A percentile compares a stretch with the other conserved stretches of the same genome.
phyloP scores from a whole-genome alignment of 2,329 filamentous ascomycete genomes.

The Diaporthe citriasiana region DNA sequence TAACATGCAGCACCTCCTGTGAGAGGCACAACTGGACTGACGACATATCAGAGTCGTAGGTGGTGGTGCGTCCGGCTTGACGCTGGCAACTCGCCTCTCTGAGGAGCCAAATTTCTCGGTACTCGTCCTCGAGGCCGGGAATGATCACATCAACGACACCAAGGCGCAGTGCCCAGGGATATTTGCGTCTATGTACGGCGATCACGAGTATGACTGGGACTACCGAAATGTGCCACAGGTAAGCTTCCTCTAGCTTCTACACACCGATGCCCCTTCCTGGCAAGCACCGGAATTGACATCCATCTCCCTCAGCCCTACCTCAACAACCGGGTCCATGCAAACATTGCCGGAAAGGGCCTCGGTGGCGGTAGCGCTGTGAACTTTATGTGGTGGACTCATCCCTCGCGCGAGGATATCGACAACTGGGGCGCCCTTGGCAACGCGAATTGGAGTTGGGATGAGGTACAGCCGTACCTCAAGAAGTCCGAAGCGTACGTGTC shows the following conservation, averaged over 20 bases:
- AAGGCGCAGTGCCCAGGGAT: constrained; percentile 16
- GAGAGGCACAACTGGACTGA: neutral
- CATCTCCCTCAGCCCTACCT: constrained; percentile 1
- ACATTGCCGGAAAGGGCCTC: constrained; percentile 2
- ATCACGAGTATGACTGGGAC: constrained; percentile 23
- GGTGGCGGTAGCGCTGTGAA: constrained; percentile 15
- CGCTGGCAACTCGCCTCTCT: constrained; percentile 37
- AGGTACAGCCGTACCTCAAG: constrained; percentile 10
- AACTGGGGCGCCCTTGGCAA: neutral
- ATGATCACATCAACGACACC: constrained; percentile 21
- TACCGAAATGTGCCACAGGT: constrained; percentile 3
- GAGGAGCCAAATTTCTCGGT: constrained; percentile 20
- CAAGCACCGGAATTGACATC: neutral
- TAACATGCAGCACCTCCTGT: neutral
- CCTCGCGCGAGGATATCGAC: neutral
- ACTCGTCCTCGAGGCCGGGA: constrained; percentile 22
- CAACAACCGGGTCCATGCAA: neutral
- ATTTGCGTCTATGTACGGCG: constrained; percentile 23
- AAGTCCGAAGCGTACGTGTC: neutral
- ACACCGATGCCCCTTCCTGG: no score
- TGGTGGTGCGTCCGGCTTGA: constrained; percentile 37
- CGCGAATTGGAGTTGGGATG: constrained; percentile 1
- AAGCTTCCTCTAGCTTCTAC: neutral
- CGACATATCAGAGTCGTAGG: constrained; percentile 32
- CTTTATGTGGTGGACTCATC: constrained; percentile 13